These are phyloP conservation scores for Paracamarosporium sp. DNA, from an alignment of 2,329 filamentous ascomycete genomes.

Conservation along the genomic window DNA sequence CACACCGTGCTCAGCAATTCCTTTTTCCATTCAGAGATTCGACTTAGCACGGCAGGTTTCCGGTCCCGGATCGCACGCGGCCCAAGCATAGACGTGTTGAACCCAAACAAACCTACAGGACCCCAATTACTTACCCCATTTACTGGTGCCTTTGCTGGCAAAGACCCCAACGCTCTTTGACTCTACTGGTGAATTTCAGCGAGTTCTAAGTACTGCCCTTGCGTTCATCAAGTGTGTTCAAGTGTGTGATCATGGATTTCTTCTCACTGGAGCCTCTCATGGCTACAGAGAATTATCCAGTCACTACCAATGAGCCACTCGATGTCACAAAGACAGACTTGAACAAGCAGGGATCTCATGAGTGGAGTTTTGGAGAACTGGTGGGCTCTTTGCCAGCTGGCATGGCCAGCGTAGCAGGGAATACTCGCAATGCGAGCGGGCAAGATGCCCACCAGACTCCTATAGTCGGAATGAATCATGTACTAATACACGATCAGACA, in stretches of 20 bases:
- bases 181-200: too few relatives aligned
- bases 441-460: background rate
- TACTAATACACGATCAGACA: too few relatives aligned
- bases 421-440: background rate
- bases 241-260: background rate
- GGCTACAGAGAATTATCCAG: background rate
- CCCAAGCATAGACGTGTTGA: too few relatives aligned
- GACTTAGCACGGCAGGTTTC: too few relatives aligned
- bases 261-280: background rate
- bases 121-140: too few relatives aligned
- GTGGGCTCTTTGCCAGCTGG: background rate
- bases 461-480: background rate
- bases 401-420: background rate
- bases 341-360: background rate
- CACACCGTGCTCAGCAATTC: too few relatives aligned
- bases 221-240: background rate
- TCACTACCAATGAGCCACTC: background rate
- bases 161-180: too few relatives aligned
- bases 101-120: too few relatives aligned
- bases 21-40: too few relatives aligned
- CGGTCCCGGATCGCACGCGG: too few relatives aligned
- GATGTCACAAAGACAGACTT: background rate
- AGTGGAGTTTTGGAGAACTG: background rate
- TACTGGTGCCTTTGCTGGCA: too few relatives aligned
- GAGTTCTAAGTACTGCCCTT: background rate